Evolutionary conservation across 495 filamentous ascomycete species (phyloP).

Genomic region (Hypoxylon trugodes): DNA sequence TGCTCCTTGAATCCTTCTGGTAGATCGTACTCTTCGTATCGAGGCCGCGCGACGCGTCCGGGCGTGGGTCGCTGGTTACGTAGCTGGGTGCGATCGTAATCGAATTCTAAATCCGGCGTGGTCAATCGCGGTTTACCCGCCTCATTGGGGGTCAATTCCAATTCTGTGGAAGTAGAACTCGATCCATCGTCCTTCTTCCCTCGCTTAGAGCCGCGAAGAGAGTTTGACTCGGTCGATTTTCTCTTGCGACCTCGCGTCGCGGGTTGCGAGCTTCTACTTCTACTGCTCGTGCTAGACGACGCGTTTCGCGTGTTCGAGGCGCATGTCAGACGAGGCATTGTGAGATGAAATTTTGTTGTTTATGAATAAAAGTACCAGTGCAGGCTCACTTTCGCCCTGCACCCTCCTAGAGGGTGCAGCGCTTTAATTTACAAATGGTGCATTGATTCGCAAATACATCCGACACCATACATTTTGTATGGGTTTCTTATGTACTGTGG

Average conservation of each 20-base stretch:
- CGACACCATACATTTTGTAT: too few relatives aligned
- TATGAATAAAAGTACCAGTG: background rate
- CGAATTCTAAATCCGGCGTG: slow-evolving; percentile 38
- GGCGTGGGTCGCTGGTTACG: slow-evolving; percentile 36
- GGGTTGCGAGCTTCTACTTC: background rate
- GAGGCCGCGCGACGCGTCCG: slow-evolving; percentile 28
- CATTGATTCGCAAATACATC: too few relatives aligned
- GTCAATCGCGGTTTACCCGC: slow-evolving; percentile 25
- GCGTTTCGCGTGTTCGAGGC: background rate
- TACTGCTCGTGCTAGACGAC: background rate
- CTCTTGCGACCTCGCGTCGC: slow-evolving; percentile 18
- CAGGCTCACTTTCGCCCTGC: too few relatives aligned
- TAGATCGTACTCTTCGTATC: background rate
- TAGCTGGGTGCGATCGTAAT: slow-evolving; percentile 32
- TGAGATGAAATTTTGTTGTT: background rate
- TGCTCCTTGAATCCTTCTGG: slow-evolving; percentile 19
- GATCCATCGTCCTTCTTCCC: slow-evolving; percentile 3
- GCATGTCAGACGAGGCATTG: background rate
- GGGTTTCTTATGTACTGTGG: too few relatives aligned
- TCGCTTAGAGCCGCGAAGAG: background rate
- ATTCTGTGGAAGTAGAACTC: background rate
- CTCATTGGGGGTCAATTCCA: background rate
- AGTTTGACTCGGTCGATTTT: slow-evolving; percentile 14
- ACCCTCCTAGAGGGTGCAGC: too few relatives aligned
- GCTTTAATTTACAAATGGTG: too few relatives aligned